phyloP scores from a whole-genome alignment of 2,329 filamentous ascomycete genomes.

The Dactylellina sp. region DNA sequence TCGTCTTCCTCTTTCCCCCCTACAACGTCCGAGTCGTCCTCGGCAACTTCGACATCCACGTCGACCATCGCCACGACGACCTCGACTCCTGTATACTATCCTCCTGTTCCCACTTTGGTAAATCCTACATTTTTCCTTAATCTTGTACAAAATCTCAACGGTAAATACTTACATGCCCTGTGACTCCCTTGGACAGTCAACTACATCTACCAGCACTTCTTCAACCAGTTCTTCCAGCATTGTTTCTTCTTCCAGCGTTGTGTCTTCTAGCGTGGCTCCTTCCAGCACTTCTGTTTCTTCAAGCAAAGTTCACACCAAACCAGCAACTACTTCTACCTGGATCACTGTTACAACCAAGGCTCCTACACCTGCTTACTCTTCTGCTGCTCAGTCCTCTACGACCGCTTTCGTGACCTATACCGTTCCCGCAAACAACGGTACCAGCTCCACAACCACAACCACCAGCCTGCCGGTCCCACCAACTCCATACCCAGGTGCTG shows the following conservation, averaged over 20 bases:
- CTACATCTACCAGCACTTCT: conserved; percentile 33
- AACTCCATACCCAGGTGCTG: conserved; percentile 49
- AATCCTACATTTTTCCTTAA: conserved; percentile 23
- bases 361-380: conserved; percentile 44
- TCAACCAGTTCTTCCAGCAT: conserved; percentile 30
- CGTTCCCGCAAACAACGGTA: conserved; percentile 28
- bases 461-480: conserved; percentile 24
- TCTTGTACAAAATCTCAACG: conserved; percentile 32
- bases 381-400: conserved; percentile 33
- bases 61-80: conserved; percentile 31
- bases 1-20: conserved; percentile 10
- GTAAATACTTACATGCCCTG: conserved; percentile 45
- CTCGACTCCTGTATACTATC: conserved; percentile 52
- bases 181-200: conserved; percentile 42
- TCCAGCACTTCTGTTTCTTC: conserved; percentile 43
- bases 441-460: conserved; percentile 27
- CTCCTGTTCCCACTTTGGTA: conserved; percentile 46
- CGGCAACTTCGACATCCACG: conserved; percentile 36
- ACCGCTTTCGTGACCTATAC: conserved; percentile 22
- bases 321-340: conserved; percentile 42
- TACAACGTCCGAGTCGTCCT: conserved; percentile 17
- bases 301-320: conserved; percentile 20
- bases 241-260: conserved; percentile 34
- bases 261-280: conserved; percentile 33
- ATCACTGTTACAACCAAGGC: conserved; percentile 48